phyloP scores from a whole-genome alignment of 768 basidiomycete species.

The Amanita subjunquillea region DNA sequence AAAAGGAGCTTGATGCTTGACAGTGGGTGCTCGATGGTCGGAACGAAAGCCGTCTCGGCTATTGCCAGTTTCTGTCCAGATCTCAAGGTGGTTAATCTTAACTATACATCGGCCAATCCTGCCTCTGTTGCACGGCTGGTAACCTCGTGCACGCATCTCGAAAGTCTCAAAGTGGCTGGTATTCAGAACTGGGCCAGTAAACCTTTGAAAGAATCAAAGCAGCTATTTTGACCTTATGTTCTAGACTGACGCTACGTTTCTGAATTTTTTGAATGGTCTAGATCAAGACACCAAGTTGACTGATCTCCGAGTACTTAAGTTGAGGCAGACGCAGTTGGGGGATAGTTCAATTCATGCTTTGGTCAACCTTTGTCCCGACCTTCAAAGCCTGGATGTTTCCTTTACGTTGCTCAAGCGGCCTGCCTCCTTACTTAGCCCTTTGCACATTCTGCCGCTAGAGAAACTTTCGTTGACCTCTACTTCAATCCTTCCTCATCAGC shows the following conservation, averaged over 20 bases:
- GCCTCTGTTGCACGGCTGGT: slow-evolving; percentile 35
- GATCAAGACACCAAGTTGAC: slow-evolving; percentile 21
- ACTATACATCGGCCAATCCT: slow-evolving; percentile 47
- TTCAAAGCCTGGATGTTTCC: slow-evolving; percentile 51
- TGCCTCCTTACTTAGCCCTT: neutral
- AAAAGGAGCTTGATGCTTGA: neutral
- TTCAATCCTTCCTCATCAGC: slow-evolving; percentile 24
- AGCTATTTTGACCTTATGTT: neutral
- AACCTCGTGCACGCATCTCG: slow-evolving; percentile 23
- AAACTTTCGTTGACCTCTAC: slow-evolving; percentile 62
- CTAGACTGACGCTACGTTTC: slow-evolving; percentile 49
- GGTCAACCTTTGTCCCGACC: slow-evolving; percentile 34
- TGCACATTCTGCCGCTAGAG: slow-evolving; percentile 29
- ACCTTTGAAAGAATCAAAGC: neutral
- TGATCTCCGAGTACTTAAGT: slow-evolving; percentile 43
- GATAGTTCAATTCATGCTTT: slow-evolving; percentile 36
- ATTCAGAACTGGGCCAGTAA: slow-evolving; percentile 47
- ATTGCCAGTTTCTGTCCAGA: slow-evolving; percentile 29
- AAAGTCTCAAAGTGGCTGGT: slow-evolving; percentile 54
- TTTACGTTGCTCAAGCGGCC: slow-evolving; percentile 33
- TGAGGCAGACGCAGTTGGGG: slow-evolving; percentile 42
- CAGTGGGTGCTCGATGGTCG: slow-evolving; percentile 55
- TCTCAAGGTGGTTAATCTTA: slow-evolving; percentile 44
- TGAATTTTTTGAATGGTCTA: slow-evolving; percentile 28
- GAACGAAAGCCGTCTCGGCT: slow-evolving; percentile 34